These are phyloP conservation scores for Carex arenaria DNA, from an alignment of 202 grass and related monocot genomes.

Conservation along the genomic window DNA sequence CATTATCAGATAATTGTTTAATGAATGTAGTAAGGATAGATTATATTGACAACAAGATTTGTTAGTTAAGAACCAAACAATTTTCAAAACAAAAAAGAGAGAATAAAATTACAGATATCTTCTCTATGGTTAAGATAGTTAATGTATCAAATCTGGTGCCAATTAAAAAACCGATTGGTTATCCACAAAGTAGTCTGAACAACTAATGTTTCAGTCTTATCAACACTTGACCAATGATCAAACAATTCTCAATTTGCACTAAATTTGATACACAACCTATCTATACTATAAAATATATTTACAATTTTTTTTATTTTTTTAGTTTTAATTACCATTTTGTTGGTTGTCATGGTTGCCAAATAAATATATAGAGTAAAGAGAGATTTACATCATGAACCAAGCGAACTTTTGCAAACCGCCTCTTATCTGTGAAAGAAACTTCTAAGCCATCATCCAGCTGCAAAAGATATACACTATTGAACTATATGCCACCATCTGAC, in stretches of 20 bases:
- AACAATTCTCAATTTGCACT: neutral
- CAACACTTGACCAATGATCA: neutral
- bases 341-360: neutral
- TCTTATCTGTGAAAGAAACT: constrained; percentile 87
- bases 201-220: neutral
- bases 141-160: neutral
- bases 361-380: neutral
- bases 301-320: neutral
- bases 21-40: neutral
- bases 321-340: neutral
- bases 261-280: neutral
- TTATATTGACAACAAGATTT: neutral
- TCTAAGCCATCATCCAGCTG: constrained; percentile 74
- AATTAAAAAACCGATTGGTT: neutral
- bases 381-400: constrained; percentile 51
- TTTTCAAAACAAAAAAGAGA: neutral
- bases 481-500: neutral
- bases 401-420: constrained; percentile 70
- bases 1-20: neutral
- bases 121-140: neutral
- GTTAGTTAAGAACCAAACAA: neutral
- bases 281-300: neutral
- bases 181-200: neutral
- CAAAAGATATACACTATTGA: constrained; percentile 7
- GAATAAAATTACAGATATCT: neutral